Base-by-base conservation (phyloP, 1,284 basidiomycete genomes). In the Trichosporon coremiiforme region DNA sequence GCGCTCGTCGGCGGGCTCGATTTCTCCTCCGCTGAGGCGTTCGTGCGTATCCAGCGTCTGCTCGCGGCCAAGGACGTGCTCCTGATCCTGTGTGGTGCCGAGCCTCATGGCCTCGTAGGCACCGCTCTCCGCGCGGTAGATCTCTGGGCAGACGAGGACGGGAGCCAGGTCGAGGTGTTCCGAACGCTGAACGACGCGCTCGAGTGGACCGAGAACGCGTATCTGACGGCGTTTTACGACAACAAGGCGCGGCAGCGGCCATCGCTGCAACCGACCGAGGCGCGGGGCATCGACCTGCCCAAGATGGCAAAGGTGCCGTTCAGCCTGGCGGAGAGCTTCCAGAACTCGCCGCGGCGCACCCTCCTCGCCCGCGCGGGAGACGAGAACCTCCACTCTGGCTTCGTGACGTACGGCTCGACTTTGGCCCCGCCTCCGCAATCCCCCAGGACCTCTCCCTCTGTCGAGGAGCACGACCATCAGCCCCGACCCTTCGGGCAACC, bases 121-220 rank as follows among this genome's bases (percentile, higher is more conserved):
- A 87, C 88, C 47, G 91, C 94, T 0, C 80, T 98, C 68, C 83
- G 86, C 65, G 90, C 86, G 65, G 91, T 93, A 0, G 91, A 88
- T 3, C 86, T 98, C 0, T 88, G 97, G 81, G 89, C 85, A 1
- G 85, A 85, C 53, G 71, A 88, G 45, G 87, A 89, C 69, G 87
- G 89, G 0, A 87, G 88, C 0, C 75, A 80, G 36, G 92, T 95
- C 3, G 94, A 97, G 83, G 84, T 95, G 15, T 97, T 98, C 79
- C 87, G 86, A 68, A 90, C 87, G 7, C 86, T 96, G 74, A 95
- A 92, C 78, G 93, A 98, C 79, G 95, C 95, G 0, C 88, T 98
- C 84, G 95, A 98, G 84, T 98, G 93, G 94, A 95, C 91, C 0
- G 93, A 95, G 83, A 94, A 94, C 82, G 89, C 88, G 0, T 94